Evolutionary conservation across 306 rosid genomes (phyloP), one percentile per base, ranked within the genome.

Genomic region (Erythrophleum fordii): DNA sequence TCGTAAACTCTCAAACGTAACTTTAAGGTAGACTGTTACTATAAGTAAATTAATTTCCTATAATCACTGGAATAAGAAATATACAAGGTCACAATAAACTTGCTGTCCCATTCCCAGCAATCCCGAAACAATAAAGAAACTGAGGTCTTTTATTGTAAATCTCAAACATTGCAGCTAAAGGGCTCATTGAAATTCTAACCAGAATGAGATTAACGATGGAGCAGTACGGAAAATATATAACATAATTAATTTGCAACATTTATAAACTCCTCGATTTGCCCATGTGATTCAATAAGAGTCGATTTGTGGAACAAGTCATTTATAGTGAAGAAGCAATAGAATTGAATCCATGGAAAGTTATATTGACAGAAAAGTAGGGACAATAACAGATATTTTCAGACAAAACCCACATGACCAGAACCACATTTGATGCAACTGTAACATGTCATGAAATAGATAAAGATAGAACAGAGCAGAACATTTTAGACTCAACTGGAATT

Each of bases 331-430:
- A 66, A 41, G 48, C 8, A 20, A n/a, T 66, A 25, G 5, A 2
- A 16, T 72, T 72, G 45, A 34, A 72, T 49, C 46, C 44, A 29
- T 28, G 62, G 62, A 48, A 72, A 48, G 20, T 18, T 29, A 28
- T 29, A 12, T 49, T 35, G 42, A 49, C 44, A 17, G 5, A 28
- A 31, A 49, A 72, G 17, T 29, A 72, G 28, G 61, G 44, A 18
- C 49, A 18, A 48, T 23, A 58, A 18, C 3, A 29, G 62, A 71
- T 29, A 48, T 49, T 71, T 35, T 35, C 29, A 72, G 29, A 49
- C 39, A 28, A 72, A 13, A 20, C 59, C 26, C 76, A 72, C 44
- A 72, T 28, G 61, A 56, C 56, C 45, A 72, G 62, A 68, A 68
- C 0, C 52, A 68, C 31, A 67, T 20, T 37, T 23, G 23, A 20